A percentile compares a stretch with the other conserved stretches of the same genome.
Conservation (phyloP, 192 early-diverging fungal species). For the Backusella mclennaniae region DNA sequence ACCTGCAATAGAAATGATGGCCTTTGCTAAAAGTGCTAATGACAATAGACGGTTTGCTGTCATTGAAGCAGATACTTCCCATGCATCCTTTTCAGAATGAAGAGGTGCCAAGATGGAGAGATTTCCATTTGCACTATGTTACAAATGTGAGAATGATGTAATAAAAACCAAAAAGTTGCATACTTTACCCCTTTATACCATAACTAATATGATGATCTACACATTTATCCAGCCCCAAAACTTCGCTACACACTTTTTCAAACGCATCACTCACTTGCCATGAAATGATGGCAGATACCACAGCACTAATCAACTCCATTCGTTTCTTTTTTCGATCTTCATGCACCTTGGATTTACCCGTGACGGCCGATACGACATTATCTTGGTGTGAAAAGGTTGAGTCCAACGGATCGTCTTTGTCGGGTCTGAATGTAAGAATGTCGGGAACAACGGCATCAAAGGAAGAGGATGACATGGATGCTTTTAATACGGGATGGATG, state of each 20-base stretch:
- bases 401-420: conserved; percentile 27
- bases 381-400: not conserved
- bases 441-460: conserved; percentile 22
- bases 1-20: conserved; percentile 47
- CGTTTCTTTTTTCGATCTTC: not conserved
- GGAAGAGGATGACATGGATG: conserved; percentile 24
- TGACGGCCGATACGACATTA: not conserved
- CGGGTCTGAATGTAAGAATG: conserved; percentile 12
- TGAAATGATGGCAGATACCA: conserved; percentile 44
- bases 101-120: conserved; percentile 60
- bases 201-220: conserved; percentile 13
- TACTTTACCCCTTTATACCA: conserved; percentile 49
- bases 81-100: conserved; percentile 32
- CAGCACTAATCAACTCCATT: conserved; percentile 18
- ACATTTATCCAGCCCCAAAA: not conserved
- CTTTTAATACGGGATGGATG: not conserved
- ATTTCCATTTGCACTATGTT: conserved; percentile 59
- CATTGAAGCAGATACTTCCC: conserved; percentile 63
- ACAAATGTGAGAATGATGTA: not conserved
- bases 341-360: not conserved
- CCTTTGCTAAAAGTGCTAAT: conserved; percentile 54
- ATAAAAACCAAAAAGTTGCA: not conserved
- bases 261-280: conserved; percentile 56
- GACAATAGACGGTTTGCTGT: conserved; percentile 68
- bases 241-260: conserved; percentile 41